Percentiles rank a stretch among this genome's conserved stretches.
These are phyloP conservation scores for Coriolopsis trogii DNA, from an alignment of 1,284 basidiomycete genomes.

Conservation along the genomic window DNA sequence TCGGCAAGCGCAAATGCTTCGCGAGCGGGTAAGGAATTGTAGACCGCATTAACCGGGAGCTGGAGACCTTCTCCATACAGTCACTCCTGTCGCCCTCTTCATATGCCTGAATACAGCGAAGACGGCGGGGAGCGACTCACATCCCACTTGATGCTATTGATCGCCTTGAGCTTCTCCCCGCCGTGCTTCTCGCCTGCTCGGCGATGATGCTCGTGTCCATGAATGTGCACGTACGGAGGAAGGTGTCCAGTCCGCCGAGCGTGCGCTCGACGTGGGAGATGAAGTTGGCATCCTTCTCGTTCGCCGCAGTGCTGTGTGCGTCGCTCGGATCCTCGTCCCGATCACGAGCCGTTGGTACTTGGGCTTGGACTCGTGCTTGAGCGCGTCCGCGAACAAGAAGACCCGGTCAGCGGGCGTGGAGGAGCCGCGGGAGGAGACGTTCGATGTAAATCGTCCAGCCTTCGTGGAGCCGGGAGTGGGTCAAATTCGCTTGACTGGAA, in stretches of 20 bases:
- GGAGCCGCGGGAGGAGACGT: constrained; percentile 73
- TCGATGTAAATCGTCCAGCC: constrained; percentile 96
- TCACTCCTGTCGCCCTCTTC: constrained; percentile 67
- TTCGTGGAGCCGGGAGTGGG: constrained; percentile 93
- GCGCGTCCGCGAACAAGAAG: constrained; percentile 70
- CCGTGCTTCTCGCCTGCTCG: constrained; percentile 77
- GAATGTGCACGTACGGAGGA: constrained; percentile 81
- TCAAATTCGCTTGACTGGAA: constrained; percentile 65
- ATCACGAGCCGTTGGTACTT: constrained; percentile 88
- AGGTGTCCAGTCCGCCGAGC: constrained; percentile 86
- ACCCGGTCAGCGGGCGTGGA: constrained; percentile 85
- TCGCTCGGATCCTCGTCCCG: constrained; percentile 88
- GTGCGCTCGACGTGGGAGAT: constrained; percentile 73
- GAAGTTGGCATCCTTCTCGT: constrained; percentile 80
- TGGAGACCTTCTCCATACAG: constrained; percentile 81
- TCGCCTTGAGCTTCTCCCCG: constrained; percentile 64
- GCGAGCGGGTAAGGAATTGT: constrained; percentile 81
- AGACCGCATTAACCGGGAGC: constrained; percentile 82
- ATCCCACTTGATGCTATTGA: constrained; percentile 82
- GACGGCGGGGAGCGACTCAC: no score
- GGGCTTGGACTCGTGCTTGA: constrained; percentile 60
- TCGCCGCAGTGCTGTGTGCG: constrained; percentile 72
- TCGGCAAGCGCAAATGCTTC: constrained; percentile 73
- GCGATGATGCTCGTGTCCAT: constrained; percentile 88
- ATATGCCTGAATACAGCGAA: no score